These are phyloP conservation scores for Hypoxylon perforatum DNA, from an alignment of 495 filamentous ascomycete species.

Conservation along the genomic window DNA sequence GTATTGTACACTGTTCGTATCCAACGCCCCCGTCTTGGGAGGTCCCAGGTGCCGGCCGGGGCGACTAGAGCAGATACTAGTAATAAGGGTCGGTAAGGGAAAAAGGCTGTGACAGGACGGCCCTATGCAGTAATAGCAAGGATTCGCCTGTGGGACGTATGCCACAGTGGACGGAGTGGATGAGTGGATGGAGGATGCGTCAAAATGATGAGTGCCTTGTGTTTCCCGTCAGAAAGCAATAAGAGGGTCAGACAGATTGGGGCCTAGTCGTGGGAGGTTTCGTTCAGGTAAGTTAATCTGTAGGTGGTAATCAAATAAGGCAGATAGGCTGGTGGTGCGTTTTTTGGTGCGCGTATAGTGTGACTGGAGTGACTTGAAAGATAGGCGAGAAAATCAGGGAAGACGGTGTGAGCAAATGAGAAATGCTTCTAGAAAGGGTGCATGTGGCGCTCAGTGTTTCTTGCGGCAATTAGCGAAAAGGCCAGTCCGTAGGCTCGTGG, in stretches of 20 bases:
- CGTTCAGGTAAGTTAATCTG: constrained; percentile 22
- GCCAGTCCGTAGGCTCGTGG: too few species aligned
- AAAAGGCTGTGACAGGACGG: constrained; percentile 41
- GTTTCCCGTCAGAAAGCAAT: constrained; percentile 35
- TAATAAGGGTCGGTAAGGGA: constrained; percentile 24
- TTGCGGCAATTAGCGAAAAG: constrained; percentile 14
- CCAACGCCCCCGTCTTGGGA: constrained; percentile 18
- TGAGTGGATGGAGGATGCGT: constrained; percentile 31
- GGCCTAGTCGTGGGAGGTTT: constrained; percentile 8
- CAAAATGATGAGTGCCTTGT: constrained; percentile 38
- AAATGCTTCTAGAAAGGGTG: constrained; percentile 36
- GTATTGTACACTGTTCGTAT: constrained; percentile 17
- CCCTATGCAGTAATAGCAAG: constrained; percentile 43
- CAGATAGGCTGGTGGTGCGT: constrained; percentile 6
- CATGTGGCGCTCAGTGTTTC: constrained; percentile 12
- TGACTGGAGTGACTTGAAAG: constrained; percentile 37
- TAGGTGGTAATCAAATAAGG: constrained; percentile 40
- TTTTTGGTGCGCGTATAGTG: constrained; percentile 14
- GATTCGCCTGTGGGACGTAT: constrained; percentile 42
- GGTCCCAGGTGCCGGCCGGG: constrained; percentile 11
- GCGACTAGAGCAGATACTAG: constrained; percentile 28
- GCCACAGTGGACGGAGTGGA: constrained; percentile 20
- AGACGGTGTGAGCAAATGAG: constrained; percentile 29
- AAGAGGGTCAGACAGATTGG: constrained; percentile 6
- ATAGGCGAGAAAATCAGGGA: constrained; percentile 36